Conservation (phyloP, 2,329 filamentous ascomycete genomes). For the Exophiala viscosa region DNA sequence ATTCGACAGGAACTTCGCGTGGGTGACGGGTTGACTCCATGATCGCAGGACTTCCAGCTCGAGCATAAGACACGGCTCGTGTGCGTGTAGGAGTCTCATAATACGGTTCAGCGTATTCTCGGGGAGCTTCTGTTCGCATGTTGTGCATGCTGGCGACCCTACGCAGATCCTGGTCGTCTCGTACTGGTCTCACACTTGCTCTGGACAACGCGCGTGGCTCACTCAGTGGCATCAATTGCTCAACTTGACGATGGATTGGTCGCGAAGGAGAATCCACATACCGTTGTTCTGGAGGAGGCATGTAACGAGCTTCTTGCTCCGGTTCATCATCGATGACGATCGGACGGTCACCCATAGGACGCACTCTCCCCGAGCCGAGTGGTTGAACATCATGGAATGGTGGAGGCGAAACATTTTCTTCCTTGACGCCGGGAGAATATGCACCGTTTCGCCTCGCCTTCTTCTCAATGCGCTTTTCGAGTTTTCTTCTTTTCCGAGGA, state of each 20-base stretch:
- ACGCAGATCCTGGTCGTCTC: slow-evolving; percentile 45
- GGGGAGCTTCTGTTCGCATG: slow-evolving; percentile 39
- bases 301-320: slow-evolving; percentile 30
- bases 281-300: slow-evolving; percentile 19
- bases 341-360: slow-evolving; percentile 39
- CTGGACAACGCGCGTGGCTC: slow-evolving; percentile 40
- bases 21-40: slow-evolving; percentile 36
- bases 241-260: slow-evolving; percentile 24
- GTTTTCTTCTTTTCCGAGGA: slow-evolving; percentile 51
- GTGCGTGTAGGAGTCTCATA: slow-evolving; percentile 26
- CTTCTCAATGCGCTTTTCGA: slow-evolving; percentile 39
- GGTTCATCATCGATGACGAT: slow-evolving; percentile 46
- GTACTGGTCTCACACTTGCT: slow-evolving; percentile 32
- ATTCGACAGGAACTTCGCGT: slow-evolving; percentile 33
- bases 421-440: slow-evolving; percentile 53
- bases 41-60: slow-evolving; percentile 36
- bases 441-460: slow-evolving; percentile 31
- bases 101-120: slow-evolving; percentile 42
- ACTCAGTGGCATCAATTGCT: slow-evolving; percentile 31
- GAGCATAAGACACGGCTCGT: slow-evolving; percentile 40
- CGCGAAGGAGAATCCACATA: slow-evolving; percentile 27
- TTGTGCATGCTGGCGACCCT: slow-evolving; percentile 47
- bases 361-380: slow-evolving; percentile 37
- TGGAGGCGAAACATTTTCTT: slow-evolving; percentile 60
- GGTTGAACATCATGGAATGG: slow-evolving; percentile 48